These are phyloP conservation scores for Nectriaceae sp. DNA, from an alignment of 2,329 filamentous ascomycete species.

Conservation along the genomic window DNA sequence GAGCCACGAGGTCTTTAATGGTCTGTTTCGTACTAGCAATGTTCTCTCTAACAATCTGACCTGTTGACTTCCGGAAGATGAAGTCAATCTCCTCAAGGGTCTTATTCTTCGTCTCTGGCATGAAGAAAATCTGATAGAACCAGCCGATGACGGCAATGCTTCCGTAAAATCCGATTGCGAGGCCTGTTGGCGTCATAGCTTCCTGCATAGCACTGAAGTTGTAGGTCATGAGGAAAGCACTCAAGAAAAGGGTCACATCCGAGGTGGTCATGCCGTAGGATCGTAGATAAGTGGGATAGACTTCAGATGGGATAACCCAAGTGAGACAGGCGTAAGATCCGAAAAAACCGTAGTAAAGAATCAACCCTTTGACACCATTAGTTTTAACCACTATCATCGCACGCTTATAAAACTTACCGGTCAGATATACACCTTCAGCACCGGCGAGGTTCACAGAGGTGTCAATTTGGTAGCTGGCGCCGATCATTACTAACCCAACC, in stretches of 20 bases:
- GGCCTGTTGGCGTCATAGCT: conserved; percentile 62
- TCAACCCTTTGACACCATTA: too few relatives aligned
- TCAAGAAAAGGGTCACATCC: conserved; percentile 66
- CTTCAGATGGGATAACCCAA: conserved; percentile 66
- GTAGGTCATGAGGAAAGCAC: conserved; percentile 72
- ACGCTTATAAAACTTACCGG: too few relatives aligned
- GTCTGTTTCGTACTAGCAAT: conserved; percentile 30
- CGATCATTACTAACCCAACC: conserved; percentile 66
- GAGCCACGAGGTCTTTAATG: conserved; percentile 17
- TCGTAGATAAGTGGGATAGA: conserved; percentile 70
- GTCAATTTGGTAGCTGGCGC: conserved; percentile 59
- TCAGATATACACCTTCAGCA: conserved; percentile 61
- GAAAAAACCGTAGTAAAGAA: conserved; percentile 68
- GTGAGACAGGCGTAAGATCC: conserved; percentile 63
- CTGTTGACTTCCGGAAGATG: conserved; percentile 63
- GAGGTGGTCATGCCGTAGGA: conserved; percentile 72
- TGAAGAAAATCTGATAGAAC: conserved; percentile 71
- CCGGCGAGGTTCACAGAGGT: conserved; percentile 44
- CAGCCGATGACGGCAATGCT: conserved; percentile 70
- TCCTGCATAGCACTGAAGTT: conserved; percentile 70
- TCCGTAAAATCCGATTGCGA: conserved; percentile 70
- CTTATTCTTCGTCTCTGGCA: conserved; percentile 71
- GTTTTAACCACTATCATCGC: too few relatives aligned
- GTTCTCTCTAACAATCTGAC: conserved; percentile 61
- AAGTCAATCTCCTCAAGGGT: conserved; percentile 69